A percentile compares a stretch with the other conserved stretches of the same genome.
These are phyloP conservation scores for Leptoxyphium fumago DNA, from an alignment of 2,329 filamentous ascomycete genomes.

Conservation along the genomic window DNA sequence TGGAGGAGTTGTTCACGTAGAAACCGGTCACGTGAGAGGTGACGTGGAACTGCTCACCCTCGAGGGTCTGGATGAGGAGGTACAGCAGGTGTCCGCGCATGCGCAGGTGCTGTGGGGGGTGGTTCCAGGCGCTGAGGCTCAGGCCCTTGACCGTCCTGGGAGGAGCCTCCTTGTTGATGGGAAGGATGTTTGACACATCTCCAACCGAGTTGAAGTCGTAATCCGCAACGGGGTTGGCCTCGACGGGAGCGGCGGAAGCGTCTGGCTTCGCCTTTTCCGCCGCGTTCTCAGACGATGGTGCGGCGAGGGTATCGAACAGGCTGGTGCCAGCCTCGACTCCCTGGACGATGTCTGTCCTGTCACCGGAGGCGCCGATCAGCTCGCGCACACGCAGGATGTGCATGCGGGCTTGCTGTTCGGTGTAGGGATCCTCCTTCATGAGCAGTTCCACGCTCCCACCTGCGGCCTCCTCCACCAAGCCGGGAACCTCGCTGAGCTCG, in stretches of 20 bases:
- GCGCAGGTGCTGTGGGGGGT: conserved; percentile 77
- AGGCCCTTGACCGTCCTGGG: conserved; percentile 88
- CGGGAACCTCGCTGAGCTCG: conserved; percentile 76
- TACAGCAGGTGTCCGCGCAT: conserved; percentile 90
- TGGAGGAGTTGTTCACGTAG: conserved; percentile 92
- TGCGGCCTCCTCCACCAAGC: conserved; percentile 61
- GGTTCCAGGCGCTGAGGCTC: conserved; percentile 87
- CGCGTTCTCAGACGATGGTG: conserved; percentile 9
- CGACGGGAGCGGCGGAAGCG: conserved; percentile 1
- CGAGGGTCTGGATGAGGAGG: conserved; percentile 73
- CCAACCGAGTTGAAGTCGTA: conserved; percentile 65
- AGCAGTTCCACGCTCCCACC: conserved; percentile 56
- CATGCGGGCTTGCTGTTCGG: conserved; percentile 93
- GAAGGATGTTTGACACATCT: conserved; percentile 56
- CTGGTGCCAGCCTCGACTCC: conserved; percentile 75
- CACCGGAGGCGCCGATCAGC: conserved; percentile 78
- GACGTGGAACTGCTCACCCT: conserved; percentile 88
- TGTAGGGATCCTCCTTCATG: conserved; percentile 59
- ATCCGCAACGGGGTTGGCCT: conserved; percentile 38
- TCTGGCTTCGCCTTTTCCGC: conserved; percentile 10
- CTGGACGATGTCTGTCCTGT: conserved; percentile 74
- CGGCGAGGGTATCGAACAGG: conserved; percentile 62
- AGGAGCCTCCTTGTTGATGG: conserved; percentile 46
- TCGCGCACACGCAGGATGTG: conserved; percentile 85
- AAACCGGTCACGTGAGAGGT: conserved; percentile 90